Conservation (phyloP, 2,329 filamentous ascomycete genomes). For the Aspergillus awamori region DNA sequence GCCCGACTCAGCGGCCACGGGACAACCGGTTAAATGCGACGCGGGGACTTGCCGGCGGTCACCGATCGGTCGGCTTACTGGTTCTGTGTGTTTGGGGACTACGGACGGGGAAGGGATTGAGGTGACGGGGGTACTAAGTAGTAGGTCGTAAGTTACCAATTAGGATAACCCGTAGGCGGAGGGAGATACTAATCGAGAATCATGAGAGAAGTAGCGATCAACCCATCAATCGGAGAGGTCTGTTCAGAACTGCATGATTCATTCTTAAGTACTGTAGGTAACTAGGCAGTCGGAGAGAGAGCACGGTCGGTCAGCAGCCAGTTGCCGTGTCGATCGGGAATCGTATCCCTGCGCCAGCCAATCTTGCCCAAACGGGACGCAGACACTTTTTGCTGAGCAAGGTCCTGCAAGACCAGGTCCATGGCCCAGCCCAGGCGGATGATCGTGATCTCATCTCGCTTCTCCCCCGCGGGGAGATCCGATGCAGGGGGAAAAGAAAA, state of each 20-base stretch:
- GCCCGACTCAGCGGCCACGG: slow-evolving; percentile 23
- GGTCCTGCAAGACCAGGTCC: not conserved
- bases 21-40: slow-evolving; percentile 28
- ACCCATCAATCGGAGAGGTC: no score
- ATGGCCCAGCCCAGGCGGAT: slow-evolving; percentile 14
- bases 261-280: no score
- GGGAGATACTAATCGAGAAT: no score
- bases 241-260: no score
- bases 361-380: slow-evolving; percentile 10
- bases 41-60: slow-evolving; percentile 22
- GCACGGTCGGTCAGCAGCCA: slow-evolving; percentile 9
- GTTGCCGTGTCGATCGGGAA: slow-evolving; percentile 23
- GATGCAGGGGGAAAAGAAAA: slow-evolving; percentile 18
- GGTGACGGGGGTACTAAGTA: not conserved
- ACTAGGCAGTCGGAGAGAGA: slow-evolving; percentile 4
- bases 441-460: slow-evolving; percentile 24
- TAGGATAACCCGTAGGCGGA: no score
- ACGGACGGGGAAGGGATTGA: not conserved
- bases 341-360: slow-evolving; percentile 20
- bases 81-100: not conserved
- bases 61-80: slow-evolving; percentile 21
- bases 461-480: slow-evolving; percentile 32
- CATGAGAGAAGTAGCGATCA: no score
- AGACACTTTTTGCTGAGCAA: not conserved
- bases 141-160: no score